Base-by-base conservation (phyloP, 495 filamentous ascomycete species). In the Hypoxylon perforatum region DNA sequence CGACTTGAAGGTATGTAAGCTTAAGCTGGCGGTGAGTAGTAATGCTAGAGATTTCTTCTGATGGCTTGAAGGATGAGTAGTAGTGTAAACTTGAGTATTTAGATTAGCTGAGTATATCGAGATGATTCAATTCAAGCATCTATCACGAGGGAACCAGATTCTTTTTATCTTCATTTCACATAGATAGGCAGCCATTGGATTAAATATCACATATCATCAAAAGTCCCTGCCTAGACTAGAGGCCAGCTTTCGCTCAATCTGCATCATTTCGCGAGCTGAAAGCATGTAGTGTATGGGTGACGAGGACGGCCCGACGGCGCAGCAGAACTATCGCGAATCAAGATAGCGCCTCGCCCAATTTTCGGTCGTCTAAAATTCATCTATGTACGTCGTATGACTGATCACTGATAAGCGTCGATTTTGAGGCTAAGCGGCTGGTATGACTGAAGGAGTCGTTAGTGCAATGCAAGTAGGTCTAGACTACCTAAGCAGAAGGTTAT, bases 161-260 rank as follows among this genome's bases (percentile, higher is more conserved):
- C 18, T 14, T 48, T 48, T 48, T 48, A 48, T 48, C 6, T 30
- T 30, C 46, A 48, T 30, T 15, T 42, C 39, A 42, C 39, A 15
- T 17, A n/a, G 35, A 17, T n/a, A 12, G 21, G 46, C 23, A 11
- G 12, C 12, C 46, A 4, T 7, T n/a, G n/a, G 23, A 30, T 2
- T 48, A 30, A 17, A 22, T 21, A 19, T 46, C 44, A 46, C 44
- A 22, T 38, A 4, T 38, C 12, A 11, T 11, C 35, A 38, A 28
- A 28, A 28, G 25, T 28, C 25, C 3, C 7, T 38, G 14, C 10
- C 14, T 11, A 38, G 35, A 11, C 4, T n/a, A 42, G 39, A 42
- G 39, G 25, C 25, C 39, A 42, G 4, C n/a, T n/a, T n/a, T n/a
- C n/a, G n/a, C n/a, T n/a, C n/a, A n/a, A 42, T 42, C 3, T 3